phyloP scores from a whole-genome alignment of 106 monocot genomes.

The Hemerocallis citrina region DNA sequence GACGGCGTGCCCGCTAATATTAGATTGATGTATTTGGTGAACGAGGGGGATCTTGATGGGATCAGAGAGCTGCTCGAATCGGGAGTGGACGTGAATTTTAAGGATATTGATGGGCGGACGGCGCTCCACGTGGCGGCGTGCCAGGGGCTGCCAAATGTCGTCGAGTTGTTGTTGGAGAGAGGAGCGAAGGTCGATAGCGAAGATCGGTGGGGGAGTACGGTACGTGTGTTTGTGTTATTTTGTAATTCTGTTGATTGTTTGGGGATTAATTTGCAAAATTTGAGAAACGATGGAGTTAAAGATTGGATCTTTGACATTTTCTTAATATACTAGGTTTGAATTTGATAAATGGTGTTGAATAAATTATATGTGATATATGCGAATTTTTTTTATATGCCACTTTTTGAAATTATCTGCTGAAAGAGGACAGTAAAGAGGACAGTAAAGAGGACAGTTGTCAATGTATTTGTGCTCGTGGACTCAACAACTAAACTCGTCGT shows the following conservation, averaged over 20 bases:
- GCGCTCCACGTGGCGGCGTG: conserved; percentile 91
- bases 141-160: conserved; percentile 56
- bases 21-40: conserved; percentile 70
- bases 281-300: background rate
- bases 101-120: conserved; percentile 70
- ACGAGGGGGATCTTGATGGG: conserved; percentile 68
- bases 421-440: too few relatives aligned
- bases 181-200: conserved; percentile 57
- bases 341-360: background rate
- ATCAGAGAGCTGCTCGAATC: conserved; percentile 58
- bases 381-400: too few relatives aligned
- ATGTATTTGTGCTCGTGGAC: too few relatives aligned
- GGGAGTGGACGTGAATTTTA: conserved; percentile 53
- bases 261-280: background rate
- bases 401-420: too few relatives aligned
- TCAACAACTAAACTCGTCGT: too few relatives aligned
- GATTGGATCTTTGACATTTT: background rate
- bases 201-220: conserved; percentile 93
- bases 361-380: background rate
- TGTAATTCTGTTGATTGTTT: too few relatives aligned
- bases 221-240: conserved; percentile 10
- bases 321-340: background rate
- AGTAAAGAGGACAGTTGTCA: too few relatives aligned
- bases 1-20: conserved; percentile 25
- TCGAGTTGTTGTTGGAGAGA: conserved; percentile 42